These are phyloP conservation scores for Fusarium pininemorale DNA, from an alignment of 2,329 filamentous ascomycete genomes.

Conservation along the genomic window DNA sequence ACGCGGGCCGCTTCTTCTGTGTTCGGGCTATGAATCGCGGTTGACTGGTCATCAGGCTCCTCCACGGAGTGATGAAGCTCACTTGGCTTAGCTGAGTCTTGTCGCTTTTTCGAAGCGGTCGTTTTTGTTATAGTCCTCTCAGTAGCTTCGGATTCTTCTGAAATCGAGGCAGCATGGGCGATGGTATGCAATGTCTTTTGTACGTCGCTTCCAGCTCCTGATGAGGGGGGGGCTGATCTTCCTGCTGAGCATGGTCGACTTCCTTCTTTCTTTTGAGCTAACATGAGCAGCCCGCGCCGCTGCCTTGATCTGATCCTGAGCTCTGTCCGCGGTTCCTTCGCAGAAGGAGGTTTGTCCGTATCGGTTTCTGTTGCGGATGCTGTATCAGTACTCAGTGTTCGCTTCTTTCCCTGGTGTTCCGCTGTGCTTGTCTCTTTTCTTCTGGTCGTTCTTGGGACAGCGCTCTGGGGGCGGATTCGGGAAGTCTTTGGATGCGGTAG, in stretches of 20 bases:
- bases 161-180: neutral
- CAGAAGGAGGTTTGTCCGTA: neutral
- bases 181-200: neutral
- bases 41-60: neutral
- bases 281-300: constrained; percentile 59
- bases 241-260: neutral
- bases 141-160: neutral
- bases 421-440: neutral
- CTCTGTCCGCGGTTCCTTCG: constrained; percentile 52
- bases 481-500: neutral
- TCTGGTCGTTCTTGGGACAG: neutral
- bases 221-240: neutral
- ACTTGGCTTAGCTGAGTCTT: neutral
- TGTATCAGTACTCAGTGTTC: neutral
- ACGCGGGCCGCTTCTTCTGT: neutral
- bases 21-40: neutral
- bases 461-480: neutral
- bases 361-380: neutral
- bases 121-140: neutral
- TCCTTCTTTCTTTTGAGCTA: constrained; percentile 49
- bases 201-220: neutral
- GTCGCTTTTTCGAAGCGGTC: neutral
- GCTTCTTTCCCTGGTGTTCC: constrained; percentile 4
- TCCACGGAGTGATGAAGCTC: neutral
- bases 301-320: constrained; percentile 58